Base-by-base conservation (phyloP, 305 asterid genomes). In the Ajuga reptans region DNA sequence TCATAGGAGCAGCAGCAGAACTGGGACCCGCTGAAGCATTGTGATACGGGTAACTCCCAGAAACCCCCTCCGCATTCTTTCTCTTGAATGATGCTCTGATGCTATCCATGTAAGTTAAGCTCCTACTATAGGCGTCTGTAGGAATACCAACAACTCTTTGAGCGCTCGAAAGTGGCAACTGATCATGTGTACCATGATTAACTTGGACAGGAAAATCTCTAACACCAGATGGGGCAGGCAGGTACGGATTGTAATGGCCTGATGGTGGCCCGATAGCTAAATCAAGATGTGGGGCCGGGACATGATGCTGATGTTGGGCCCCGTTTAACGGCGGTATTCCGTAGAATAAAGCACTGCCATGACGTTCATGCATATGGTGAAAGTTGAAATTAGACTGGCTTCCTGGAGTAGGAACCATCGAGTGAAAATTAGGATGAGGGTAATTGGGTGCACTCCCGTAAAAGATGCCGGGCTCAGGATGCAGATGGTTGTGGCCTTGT, bases 311-410 rank as follows among this genome's bases (percentile, higher is more conserved):
- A 77, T 74, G 80, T 33, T 62, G 85, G 45, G 79, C 46, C 33
- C 80, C 75, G 6, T 76, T 84, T 67, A 80, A 71, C 60, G 76
- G 91, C 24, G 81, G 83, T 68, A 79, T 59, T 59, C 90, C 90
- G 55, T 85, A 84, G 77, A 79, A 76, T 64, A 90, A 72, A 57
- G 87, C 56, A 17, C 73, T 78, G 72, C 75, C 89, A 42, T 64
- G 91, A 70, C 77, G 88, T 60, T 87, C 88, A 4, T 82, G 91
- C 72, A 72, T 69, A 69, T 64, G 91, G 77, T 78, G 89, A 77
- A 78, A 72, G 77, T 78, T 79, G 74, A 77, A 84, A 62, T 77
- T 87, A 61, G 75, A 72, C 33, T 71, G 77, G 77, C 78, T 84
- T 68, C 78, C 78, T 2, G 82, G 83, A 64, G 82, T 46, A 24